These are phyloP conservation scores for Aciculosporium take DNA, from an alignment of 2,329 filamentous ascomycete genomes.

Conservation along the genomic window DNA sequence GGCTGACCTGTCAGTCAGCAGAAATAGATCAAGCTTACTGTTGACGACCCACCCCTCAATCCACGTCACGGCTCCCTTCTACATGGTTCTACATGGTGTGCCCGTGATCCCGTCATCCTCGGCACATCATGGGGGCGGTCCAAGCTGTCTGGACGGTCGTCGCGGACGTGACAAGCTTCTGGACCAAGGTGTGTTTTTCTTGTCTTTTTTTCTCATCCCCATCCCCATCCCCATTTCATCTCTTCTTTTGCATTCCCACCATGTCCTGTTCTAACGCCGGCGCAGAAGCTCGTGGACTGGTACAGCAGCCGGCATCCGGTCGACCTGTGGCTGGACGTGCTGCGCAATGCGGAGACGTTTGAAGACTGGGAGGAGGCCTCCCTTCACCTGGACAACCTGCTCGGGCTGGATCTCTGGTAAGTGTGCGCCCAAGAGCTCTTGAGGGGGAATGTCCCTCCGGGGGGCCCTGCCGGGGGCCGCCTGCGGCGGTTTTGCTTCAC, in stretches of 20 bases:
- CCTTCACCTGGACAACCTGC: constrained; percentile 63
- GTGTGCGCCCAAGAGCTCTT: too few species aligned
- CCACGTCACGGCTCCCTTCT: constrained; percentile 1
- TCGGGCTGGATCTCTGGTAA: constrained; percentile 71
- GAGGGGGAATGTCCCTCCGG: neutral
- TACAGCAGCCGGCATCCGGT: constrained; percentile 49
- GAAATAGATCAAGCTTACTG: neutral
- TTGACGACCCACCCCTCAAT: neutral
- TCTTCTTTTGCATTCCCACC: neutral
- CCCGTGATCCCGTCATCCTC: constrained; percentile 18
- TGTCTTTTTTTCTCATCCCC: neutral
- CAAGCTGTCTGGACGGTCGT: constrained; percentile 42
- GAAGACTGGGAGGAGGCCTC: constrained; percentile 84
- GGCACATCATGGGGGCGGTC: constrained; percentile 28
- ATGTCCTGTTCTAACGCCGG: constrained; percentile 11
- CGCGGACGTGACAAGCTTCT: constrained; percentile 47
- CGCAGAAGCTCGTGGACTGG: constrained; percentile 54
- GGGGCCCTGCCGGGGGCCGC: neutral
- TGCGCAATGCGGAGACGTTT: constrained; percentile 54
- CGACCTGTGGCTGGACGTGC: constrained; percentile 49
- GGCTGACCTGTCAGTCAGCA: neutral
- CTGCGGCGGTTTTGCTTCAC: too few species aligned
- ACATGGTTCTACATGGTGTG: constrained; percentile 7
- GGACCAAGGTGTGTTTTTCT: constrained; percentile 37
- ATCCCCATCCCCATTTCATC: neutral